Percentiles rank a stretch among this genome's conserved stretches.
Evolutionary conservation across 805 yeast species (phyloP).

Genomic region (Hanseniaspora vineae): DNA sequence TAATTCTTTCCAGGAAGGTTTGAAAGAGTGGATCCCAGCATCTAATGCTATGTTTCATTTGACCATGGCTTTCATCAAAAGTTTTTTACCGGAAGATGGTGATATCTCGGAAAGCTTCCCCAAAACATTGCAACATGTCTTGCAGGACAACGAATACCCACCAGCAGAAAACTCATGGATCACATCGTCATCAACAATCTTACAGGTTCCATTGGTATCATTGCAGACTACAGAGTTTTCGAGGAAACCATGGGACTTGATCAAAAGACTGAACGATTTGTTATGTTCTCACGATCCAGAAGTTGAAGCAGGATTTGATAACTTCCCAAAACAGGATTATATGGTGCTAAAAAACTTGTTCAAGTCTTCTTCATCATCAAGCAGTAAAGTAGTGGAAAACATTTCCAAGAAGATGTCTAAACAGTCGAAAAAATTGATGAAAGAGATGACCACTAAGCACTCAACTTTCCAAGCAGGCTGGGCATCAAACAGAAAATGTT

Average conservation of each 20-base stretch:
- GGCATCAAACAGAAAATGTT: conserved; percentile 21
- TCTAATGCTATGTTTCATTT: conserved; percentile 81
- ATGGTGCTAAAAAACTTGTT: conserved; percentile 5
- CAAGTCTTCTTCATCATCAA: conserved; percentile 1
- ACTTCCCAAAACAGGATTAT: conserved; percentile 36
- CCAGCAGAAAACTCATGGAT: conserved; percentile 36
- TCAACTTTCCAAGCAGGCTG: conserved; percentile 31
- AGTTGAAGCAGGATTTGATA: conserved; percentile 57
- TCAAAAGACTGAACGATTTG: conserved; percentile 44
- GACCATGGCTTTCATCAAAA: conserved; percentile 59
- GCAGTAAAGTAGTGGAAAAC: conserved; percentile 26
- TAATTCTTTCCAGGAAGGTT: conserved; percentile 49
- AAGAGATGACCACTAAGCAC: conserved; percentile 27
- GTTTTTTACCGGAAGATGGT: conserved; percentile 59
- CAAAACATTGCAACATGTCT: conserved; percentile 46
- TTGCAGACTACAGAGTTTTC: conserved; percentile 36
- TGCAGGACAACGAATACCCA: conserved; percentile 63
- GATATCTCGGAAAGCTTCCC: conserved; percentile 36
- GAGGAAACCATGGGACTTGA: conserved; percentile 41
- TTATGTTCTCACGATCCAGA: conserved; percentile 60
- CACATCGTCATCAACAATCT: conserved; percentile 28
- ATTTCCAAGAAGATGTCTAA: conserved; percentile 54
- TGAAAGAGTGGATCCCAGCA: conserved; percentile 65
- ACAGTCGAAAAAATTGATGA: conserved; percentile 52
- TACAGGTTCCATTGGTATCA: conserved; percentile 49